Conservation (phyloP, 768 basidiomycete genomes). For the Lanmaoa rubissima region DNA sequence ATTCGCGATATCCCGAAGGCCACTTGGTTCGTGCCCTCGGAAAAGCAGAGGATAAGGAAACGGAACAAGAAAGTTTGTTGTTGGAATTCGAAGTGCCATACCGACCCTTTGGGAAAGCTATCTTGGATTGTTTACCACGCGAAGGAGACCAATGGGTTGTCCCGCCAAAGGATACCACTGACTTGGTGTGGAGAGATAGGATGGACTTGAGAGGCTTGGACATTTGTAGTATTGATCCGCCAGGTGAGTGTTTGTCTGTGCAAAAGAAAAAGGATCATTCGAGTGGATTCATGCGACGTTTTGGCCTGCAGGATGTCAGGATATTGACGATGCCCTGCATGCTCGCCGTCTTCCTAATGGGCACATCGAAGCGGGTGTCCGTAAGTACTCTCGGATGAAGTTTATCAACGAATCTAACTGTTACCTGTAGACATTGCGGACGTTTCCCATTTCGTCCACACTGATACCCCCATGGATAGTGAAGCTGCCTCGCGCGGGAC, state of each 20-base stretch:
- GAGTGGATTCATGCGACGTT: neutral
- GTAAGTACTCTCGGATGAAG: constrained; percentile 52
- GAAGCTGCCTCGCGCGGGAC: constrained; percentile 96
- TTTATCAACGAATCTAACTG: neutral
- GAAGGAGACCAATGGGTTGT: constrained; percentile 95
- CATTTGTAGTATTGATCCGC: constrained; percentile 97
- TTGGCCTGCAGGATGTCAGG: constrained; percentile 74
- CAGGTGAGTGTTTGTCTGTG: constrained; percentile 47
- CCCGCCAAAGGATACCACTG: constrained; percentile 59
- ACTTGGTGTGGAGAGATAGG: constrained; percentile 72
- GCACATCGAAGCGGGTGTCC: constrained; percentile 95
- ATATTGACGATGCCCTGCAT: constrained; percentile 98
- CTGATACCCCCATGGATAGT: constrained; percentile 93
- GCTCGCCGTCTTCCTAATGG: constrained; percentile 85
- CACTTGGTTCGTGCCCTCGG: constrained; percentile 95
- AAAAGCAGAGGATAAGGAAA: constrained; percentile 89
- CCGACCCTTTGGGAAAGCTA: constrained; percentile 93
- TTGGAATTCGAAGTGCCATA: constrained; percentile 97
- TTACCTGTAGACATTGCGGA: constrained; percentile 84
- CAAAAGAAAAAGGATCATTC: neutral
- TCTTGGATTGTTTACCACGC: constrained; percentile 82
- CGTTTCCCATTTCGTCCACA: constrained; percentile 92
- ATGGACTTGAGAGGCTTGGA: constrained; percentile 83
- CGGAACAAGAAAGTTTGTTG: constrained; percentile 90
- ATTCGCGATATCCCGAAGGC: constrained; percentile 91